Conservation (phyloP, 805 yeast species). For the Starmerella stigmatis region DNA sequence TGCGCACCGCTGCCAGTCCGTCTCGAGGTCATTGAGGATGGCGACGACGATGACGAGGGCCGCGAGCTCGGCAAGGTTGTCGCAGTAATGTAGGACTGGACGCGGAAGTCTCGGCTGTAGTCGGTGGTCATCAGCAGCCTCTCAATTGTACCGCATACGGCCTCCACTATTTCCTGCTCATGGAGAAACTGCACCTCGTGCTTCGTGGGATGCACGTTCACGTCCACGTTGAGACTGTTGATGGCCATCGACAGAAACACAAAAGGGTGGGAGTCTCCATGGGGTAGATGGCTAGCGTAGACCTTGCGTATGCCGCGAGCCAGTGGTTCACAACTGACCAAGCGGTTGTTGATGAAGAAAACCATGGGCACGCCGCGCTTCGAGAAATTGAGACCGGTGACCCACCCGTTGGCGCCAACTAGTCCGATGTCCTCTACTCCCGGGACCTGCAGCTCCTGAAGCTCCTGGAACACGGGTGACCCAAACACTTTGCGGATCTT, state of each 20-base stretch:
- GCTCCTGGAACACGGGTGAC: slow-evolving; percentile 50
- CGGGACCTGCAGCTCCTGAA: slow-evolving; percentile 40
- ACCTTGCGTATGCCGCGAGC: slow-evolving; percentile 54
- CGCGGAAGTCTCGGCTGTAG: slow-evolving; percentile 53
- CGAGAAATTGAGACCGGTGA: slow-evolving; percentile 63
- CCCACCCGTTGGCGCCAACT: slow-evolving; percentile 42
- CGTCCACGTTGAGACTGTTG: slow-evolving; percentile 66
- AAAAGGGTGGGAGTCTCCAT: slow-evolving; percentile 59
- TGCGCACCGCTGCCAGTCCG: too few species aligned
- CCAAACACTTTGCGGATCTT: slow-evolving; percentile 70
- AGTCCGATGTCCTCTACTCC: slow-evolving; percentile 40
- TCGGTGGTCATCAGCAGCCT: slow-evolving; percentile 47
- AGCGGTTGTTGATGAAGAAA: slow-evolving; percentile 74
- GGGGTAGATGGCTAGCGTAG: slow-evolving; percentile 61
- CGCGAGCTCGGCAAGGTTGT: not conserved
- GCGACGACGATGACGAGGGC: slow-evolving; percentile 27
- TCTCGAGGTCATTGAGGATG: too few species aligned
- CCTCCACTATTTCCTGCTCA: slow-evolving; percentile 76
- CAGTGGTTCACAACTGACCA: slow-evolving; percentile 74
- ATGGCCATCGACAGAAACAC: slow-evolving; percentile 63
- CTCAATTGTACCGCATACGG: slow-evolving; percentile 43
- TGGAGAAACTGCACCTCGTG: slow-evolving; percentile 76
- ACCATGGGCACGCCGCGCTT: slow-evolving; percentile 59
- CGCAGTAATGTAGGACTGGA: slow-evolving; percentile 36
- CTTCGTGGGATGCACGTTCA: slow-evolving; percentile 92